Evolutionary conservation across 1,284 basidiomycete genomes (phyloP).

Genomic region (Leccinum subatratum): DNA sequence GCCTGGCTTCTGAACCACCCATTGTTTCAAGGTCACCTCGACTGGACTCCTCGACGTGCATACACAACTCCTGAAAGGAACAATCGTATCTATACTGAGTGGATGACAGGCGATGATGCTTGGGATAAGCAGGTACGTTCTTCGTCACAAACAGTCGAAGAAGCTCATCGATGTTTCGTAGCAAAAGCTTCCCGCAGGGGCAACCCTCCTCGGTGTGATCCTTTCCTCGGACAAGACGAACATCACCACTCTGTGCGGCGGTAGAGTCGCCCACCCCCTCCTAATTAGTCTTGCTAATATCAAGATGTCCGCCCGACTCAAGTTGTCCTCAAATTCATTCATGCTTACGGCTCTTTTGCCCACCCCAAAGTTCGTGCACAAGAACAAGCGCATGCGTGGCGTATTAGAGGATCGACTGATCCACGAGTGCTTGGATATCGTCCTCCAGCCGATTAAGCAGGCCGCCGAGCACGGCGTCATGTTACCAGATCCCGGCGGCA

Average conservation of each 20-base stretch:
- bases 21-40: conserved; percentile 3
- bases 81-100: neutral
- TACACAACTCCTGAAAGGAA: neutral
- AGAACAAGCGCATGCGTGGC: neutral
- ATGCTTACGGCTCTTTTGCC: conserved; percentile 8
- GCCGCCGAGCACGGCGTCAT: conserved; percentile 1
- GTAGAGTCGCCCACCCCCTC: neutral
- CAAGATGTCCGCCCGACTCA: neutral
- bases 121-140: conserved; percentile 9
- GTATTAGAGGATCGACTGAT: conserved; percentile 3
- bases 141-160: neutral
- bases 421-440: conserved; percentile 6
- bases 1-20: conserved; percentile 10
- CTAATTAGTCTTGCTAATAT: neutral
- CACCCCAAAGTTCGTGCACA: conserved; percentile 7
- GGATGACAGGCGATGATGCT: conserved; percentile 9
- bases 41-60: conserved; percentile 2
- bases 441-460: conserved; percentile 4
- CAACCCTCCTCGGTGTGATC: neutral
- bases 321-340: neutral
- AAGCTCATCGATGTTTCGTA: neutral
- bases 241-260: neutral
- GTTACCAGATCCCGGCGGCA: conserved; percentile 1
- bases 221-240: conserved; percentile 1
- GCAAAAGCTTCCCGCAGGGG: neutral